A percentile compares a stretch with the other conserved stretches of the same genome.
Conservation (phyloP, 1,139 yeast species). For the Hemisphaericaspora subhashii region DNA sequence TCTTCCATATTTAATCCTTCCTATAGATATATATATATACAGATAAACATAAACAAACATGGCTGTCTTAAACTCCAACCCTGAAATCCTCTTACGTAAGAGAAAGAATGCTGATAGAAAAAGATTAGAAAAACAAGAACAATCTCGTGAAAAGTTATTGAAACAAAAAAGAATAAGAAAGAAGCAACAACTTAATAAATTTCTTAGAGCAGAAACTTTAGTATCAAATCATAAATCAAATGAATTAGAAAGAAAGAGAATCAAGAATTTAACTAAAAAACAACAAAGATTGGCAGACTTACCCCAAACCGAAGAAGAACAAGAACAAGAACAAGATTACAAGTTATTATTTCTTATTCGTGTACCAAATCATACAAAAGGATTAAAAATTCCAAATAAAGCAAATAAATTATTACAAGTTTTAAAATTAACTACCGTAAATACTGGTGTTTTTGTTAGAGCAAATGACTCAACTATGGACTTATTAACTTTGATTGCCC, state of each 20-base stretch:
- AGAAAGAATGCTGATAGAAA: constrained; percentile 75
- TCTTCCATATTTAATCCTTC: not conserved
- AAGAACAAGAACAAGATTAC: constrained; percentile 37
- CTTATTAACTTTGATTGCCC: constrained; percentile 63
- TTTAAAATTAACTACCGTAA: constrained; percentile 56
- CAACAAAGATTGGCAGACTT: constrained; percentile 18
- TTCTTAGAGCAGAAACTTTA: constrained; percentile 71
- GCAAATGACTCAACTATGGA: constrained; percentile 56
- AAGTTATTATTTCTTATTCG: constrained; percentile 65
- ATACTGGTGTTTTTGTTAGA: constrained; percentile 73
- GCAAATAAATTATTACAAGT: constrained; percentile 59
- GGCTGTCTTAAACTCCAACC: constrained; percentile 65
- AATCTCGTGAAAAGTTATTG: constrained; percentile 30
- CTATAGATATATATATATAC: not conserved
- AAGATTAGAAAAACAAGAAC: constrained; percentile 63
- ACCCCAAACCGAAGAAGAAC: constrained; percentile 19
- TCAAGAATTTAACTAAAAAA: constrained; percentile 56
- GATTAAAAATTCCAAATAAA: constrained; percentile 65
- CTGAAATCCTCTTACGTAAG: constrained; percentile 73
- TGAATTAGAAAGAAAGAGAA: constrained; percentile 66
- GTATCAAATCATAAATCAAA: constrained; percentile 65
- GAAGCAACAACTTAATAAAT: constrained; percentile 44
- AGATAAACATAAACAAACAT: constrained; percentile 21
- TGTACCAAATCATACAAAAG: constrained; percentile 55
- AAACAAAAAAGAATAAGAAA: constrained; percentile 37